These are phyloP conservation scores for Zymoseptoria tritici DNA, from an alignment of 2,329 filamentous ascomycete genomes.

Conservation along the genomic window DNA sequence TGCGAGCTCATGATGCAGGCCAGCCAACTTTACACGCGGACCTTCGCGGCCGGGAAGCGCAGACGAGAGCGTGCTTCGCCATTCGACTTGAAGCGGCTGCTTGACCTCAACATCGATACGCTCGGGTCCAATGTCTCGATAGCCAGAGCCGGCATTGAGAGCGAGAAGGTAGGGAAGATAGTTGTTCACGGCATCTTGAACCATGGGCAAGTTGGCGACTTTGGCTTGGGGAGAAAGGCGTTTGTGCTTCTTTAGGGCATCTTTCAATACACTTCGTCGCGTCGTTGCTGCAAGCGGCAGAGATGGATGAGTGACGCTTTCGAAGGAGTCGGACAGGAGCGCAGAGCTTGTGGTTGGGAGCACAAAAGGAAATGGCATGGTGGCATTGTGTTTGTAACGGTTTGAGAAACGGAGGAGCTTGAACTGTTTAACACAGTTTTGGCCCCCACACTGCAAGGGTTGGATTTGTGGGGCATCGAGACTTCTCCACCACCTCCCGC, in stretches of 20 bases:
- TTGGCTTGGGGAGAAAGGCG: constrained; percentile 67
- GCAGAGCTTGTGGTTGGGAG: constrained; percentile 86
- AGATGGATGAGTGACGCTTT: constrained; percentile 78
- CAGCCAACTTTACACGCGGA: constrained; percentile 60
- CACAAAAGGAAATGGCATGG: constrained; percentile 82
- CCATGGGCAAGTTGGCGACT: constrained; percentile 59
- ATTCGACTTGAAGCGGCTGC: constrained; percentile 62
- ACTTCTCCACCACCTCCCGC: not conserved
- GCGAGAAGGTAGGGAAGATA: constrained; percentile 82
- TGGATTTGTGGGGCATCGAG: not conserved
- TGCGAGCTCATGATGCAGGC: constrained; percentile 73
- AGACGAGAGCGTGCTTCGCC: constrained; percentile 72
- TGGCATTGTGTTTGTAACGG: not conserved
- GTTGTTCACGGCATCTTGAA: constrained; percentile 61
- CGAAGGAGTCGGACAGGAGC: constrained; percentile 70
- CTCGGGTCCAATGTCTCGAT: constrained; percentile 45
- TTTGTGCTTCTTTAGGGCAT: constrained; percentile 83
- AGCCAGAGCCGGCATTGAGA: constrained; percentile 61
- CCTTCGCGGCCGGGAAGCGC: constrained; percentile 57
- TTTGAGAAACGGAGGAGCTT: not conserved
- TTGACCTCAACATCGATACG: constrained; percentile 61
- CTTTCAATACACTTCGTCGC: constrained; percentile 72
- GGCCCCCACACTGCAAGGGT: not conserved
- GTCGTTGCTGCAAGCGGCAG: constrained; percentile 76
- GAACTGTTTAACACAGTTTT: not conserved